Evolutionary conservation across 202 grass and related monocot species (phyloP).

Genomic region (Eragrostis tef): DNA sequence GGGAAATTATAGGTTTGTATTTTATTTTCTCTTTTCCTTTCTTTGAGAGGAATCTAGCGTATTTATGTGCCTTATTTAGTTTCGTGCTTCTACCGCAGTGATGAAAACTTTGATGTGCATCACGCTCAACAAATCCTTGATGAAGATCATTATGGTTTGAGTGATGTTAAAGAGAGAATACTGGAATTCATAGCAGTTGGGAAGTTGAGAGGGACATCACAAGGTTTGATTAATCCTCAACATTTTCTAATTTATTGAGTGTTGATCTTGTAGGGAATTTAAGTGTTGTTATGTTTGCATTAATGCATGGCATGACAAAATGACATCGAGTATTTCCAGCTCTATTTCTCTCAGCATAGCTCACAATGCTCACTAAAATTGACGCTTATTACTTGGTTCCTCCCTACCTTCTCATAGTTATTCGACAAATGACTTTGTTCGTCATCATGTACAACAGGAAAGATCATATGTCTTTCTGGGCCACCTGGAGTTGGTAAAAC

Average conservation of each 20-base stretch:
- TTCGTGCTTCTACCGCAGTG: conserved; percentile 53
- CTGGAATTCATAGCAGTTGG: conserved; percentile 99
- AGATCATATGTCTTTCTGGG: conserved; percentile 98
- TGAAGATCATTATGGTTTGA: conserved; percentile 99
- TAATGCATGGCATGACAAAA: conserved; percentile 31
- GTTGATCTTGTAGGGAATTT: conserved; percentile 26
- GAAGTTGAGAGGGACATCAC: conserved; percentile 92
- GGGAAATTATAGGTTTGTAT: conserved; percentile 95
- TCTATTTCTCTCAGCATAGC: conserved; percentile 1
- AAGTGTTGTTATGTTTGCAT: conserved; percentile 27
- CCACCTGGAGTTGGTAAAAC: conserved; percentile 99
- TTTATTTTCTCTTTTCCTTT: conserved; percentile 18
- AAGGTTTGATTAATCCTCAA: conserved; percentile 63
- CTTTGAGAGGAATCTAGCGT: conserved; percentile 36
- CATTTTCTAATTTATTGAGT: conserved; percentile 28
- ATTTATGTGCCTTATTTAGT: conserved; percentile 44
- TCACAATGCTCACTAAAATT: conserved; percentile 34
- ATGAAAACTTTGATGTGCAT: conserved; percentile 96
- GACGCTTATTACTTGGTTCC: conserved; percentile 3
- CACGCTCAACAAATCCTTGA: conserved; percentile 94
- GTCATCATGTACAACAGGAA: conserved; percentile 64
- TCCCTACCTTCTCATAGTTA: neutral
- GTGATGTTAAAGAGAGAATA: conserved; percentile 98
- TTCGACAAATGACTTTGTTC: conserved; percentile 42
- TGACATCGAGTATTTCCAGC: neutral